These are phyloP conservation scores for Scedosporium apiospermum DNA, from an alignment of 2,329 filamentous ascomycete species.

Conservation along the genomic window DNA sequence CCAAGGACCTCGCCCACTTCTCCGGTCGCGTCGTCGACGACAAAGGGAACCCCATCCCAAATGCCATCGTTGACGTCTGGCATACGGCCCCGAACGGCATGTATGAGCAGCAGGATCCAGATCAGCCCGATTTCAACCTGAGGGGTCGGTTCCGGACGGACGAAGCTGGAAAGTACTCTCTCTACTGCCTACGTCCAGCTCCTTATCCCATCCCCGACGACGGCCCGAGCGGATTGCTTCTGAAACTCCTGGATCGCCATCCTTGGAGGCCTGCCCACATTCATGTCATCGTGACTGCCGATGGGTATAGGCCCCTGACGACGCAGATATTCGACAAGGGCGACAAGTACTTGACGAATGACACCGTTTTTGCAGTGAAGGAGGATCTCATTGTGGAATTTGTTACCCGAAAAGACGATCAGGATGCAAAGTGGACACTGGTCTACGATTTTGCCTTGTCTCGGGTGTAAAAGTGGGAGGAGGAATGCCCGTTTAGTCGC, in stretches of 20 bases:
- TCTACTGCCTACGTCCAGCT: slow-evolving; percentile 53
- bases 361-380: slow-evolving; percentile 47
- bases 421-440: slow-evolving; percentile 47
- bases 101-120: slow-evolving; percentile 65
- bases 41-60: slow-evolving; percentile 40
- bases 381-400: slow-evolving; percentile 36
- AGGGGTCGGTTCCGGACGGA: slow-evolving; percentile 64
- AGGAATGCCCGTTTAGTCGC: neutral
- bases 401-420: slow-evolving; percentile 22
- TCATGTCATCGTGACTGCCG: slow-evolving; percentile 46
- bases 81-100: slow-evolving; percentile 64
- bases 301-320: slow-evolving; percentile 58
- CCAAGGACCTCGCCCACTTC: slow-evolving; percentile 48
- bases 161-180: slow-evolving; percentile 50
- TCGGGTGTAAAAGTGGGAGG: neutral
- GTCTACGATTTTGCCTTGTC: slow-evolving; percentile 50
- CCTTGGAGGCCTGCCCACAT: slow-evolving; percentile 50
- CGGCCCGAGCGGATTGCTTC: slow-evolving; percentile 43
- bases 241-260: slow-evolving; percentile 44
- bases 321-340: slow-evolving; percentile 65
- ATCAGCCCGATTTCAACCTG: slow-evolving; percentile 64
- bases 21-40: slow-evolving; percentile 50
- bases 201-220: slow-evolving; percentile 40
- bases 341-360: slow-evolving; percentile 48
- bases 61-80: slow-evolving; percentile 68